Evolutionary conservation across 768 basidiomycete genomes (phyloP).

Genomic region (Kwoniella shandongensis): DNA sequence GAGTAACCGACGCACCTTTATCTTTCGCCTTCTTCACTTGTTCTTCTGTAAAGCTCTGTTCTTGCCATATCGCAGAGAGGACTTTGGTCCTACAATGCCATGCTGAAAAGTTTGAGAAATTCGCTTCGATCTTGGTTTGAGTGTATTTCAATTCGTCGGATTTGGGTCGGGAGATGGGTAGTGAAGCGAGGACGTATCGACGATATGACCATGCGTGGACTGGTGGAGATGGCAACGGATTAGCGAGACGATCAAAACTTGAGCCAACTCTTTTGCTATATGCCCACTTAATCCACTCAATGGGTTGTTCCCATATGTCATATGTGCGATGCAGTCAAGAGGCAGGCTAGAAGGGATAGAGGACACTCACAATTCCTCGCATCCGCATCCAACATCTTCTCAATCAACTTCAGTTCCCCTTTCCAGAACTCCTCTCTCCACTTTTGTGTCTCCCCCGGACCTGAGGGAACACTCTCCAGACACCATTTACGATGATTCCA

Average conservation of each 20-base stretch:
- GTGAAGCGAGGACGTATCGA: constrained; percentile 73
- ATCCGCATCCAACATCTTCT: constrained; percentile 89
- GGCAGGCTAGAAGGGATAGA: too few relatives aligned
- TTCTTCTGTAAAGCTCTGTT: constrained; percentile 51
- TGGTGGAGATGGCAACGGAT: too few relatives aligned
- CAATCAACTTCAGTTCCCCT: constrained; percentile 78
- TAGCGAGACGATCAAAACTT: too few relatives aligned
- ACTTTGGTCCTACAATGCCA: constrained; percentile 97
- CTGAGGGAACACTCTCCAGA: constrained; percentile 77
- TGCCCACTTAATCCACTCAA: too few relatives aligned
- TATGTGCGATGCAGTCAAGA: too few relatives aligned
- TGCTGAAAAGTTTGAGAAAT: constrained; percentile 96
- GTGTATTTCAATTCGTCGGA: constrained; percentile 82
- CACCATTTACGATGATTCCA: constrained; percentile 99
- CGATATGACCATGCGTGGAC: constrained; percentile 96
- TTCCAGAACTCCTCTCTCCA: constrained; percentile 84
- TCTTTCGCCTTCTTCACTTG: constrained; percentile 64
- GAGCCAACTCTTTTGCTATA: too few relatives aligned
- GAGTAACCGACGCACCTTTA: constrained; percentile 67
- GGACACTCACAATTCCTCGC: constrained; percentile 88
- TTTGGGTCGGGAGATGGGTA: constrained; percentile 59
- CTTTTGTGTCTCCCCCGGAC: constrained; percentile 57
- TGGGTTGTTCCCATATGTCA: too few relatives aligned
- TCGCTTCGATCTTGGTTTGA: constrained; percentile 82
- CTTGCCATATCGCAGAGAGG: constrained; percentile 65